Conservation (phyloP, 2,329 filamentous ascomycete genomes). For the Rutstroemia sp. region DNA sequence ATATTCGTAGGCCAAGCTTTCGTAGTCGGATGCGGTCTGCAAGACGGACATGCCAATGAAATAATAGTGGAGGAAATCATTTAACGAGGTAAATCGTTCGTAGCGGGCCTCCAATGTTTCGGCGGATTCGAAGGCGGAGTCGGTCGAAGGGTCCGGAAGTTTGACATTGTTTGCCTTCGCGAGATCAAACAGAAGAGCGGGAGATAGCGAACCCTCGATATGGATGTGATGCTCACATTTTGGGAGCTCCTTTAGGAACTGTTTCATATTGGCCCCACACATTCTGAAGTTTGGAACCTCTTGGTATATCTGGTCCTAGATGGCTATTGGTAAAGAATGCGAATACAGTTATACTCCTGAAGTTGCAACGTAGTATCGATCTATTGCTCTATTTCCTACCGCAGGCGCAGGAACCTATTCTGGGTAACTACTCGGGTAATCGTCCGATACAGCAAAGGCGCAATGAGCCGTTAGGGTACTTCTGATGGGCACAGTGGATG, state of each 20-base stretch:
- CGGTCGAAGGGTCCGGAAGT: constrained; percentile 47
- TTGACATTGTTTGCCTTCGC: constrained; percentile 58
- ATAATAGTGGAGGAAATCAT: constrained; percentile 75
- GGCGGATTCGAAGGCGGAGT: constrained; percentile 56
- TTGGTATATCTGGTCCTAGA: neutral
- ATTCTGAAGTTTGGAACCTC: constrained; percentile 14
- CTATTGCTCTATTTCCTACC: no score
- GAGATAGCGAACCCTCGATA: constrained; percentile 67
- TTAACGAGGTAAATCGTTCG: constrained; percentile 58
- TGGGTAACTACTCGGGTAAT: no score
- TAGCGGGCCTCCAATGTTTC: constrained; percentile 57
- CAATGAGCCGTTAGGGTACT: no score
- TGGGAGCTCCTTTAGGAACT: constrained; percentile 57
- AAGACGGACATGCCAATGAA: constrained; percentile 70
- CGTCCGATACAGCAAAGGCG: no score
- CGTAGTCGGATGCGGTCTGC: constrained; percentile 58
- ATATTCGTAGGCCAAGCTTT: constrained; percentile 65
- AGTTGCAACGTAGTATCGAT: no score
- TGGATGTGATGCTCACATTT: constrained; percentile 82
- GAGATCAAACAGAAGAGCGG: constrained; percentile 61
- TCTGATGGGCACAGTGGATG: no score
- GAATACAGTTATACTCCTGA: no score
- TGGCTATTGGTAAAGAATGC: no score
- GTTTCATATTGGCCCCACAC: constrained; percentile 24
- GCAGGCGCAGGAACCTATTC: no score